Percentiles rank a stretch among this genome's conserved stretches.
Evolutionary conservation across 2,329 filamentous ascomycete genomes (phyloP).

Genomic region (Sclerotinia sclerotiorum): DNA sequence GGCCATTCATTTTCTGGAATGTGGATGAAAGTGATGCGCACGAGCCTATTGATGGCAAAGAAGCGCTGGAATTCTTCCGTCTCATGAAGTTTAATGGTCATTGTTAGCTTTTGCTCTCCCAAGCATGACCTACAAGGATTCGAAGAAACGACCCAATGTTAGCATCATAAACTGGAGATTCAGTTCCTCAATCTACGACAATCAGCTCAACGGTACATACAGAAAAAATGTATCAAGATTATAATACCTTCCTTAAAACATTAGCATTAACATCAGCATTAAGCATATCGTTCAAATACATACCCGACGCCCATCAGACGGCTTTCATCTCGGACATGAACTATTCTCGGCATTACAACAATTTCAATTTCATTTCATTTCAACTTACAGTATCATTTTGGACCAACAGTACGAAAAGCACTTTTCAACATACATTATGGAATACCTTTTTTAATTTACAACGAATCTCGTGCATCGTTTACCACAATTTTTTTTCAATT

Average conservation of each 20-base stretch:
- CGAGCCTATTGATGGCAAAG: constrained; percentile 25
- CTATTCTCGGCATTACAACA: background rate
- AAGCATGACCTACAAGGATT: background rate
- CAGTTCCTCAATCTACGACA: background rate
- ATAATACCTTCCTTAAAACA: background rate
- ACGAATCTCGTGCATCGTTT: constrained; percentile 7
- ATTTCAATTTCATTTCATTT: constrained; percentile 5
- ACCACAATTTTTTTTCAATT: background rate
- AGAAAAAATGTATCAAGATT: background rate
- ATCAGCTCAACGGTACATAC: background rate
- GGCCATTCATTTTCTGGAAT: constrained; percentile 43
- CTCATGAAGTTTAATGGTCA: background rate
- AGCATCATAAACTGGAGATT: background rate
- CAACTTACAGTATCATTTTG: background rate
- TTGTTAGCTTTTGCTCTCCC: background rate
- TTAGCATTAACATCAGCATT: background rate
- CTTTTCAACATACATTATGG: background rate
- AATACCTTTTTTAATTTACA: background rate
- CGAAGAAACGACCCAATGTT: background rate
- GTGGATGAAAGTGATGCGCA: constrained; percentile 31
- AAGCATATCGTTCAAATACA: background rate
- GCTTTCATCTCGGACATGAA: background rate
- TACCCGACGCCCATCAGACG: background rate
- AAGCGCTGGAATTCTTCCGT: constrained; percentile 33
- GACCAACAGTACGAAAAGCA: background rate